Conservation (phyloP, 2,329 filamentous ascomycete genomes). For the Fusarium sp. region DNA sequence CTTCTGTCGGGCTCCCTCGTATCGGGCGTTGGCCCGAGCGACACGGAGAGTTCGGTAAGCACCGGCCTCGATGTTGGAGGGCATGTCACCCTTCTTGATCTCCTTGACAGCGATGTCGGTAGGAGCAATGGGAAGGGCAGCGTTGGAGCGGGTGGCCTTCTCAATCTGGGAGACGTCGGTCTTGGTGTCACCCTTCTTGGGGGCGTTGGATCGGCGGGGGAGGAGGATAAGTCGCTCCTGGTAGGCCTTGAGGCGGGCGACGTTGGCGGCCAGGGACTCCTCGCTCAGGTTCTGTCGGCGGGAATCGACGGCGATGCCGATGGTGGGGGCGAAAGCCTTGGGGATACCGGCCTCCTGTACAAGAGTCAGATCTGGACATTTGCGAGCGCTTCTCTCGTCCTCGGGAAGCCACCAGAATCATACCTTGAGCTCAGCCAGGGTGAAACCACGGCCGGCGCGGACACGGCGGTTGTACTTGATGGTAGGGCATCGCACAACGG, state of each 20-base stretch:
- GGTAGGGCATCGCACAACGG: constrained; percentile 96
- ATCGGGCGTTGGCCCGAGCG: constrained; percentile 83
- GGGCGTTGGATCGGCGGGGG: constrained; percentile 92
- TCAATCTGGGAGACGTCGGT: constrained; percentile 79
- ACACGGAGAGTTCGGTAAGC: constrained; percentile 89
- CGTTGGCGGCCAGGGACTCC: constrained; percentile 94
- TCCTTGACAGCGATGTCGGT: constrained; percentile 72
- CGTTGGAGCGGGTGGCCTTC: constrained; percentile 59
- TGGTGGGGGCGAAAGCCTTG: constrained; percentile 91
- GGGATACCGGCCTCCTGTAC: constrained; percentile 90
- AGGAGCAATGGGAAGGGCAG: constrained; percentile 78
- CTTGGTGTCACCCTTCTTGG: constrained; percentile 92
- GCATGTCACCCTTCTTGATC: constrained; percentile 85
- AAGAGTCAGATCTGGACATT: constrained; percentile 49
- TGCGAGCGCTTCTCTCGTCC: not conserved
- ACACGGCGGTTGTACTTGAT: constrained; percentile 99
- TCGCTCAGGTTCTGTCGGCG: constrained; percentile 97
- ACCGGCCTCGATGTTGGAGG: constrained; percentile 79
- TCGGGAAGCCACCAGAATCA: constrained; percentile 38
- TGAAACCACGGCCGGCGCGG: constrained; percentile 97
- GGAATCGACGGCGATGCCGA: constrained; percentile 96
- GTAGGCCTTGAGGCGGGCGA: constrained; percentile 98
- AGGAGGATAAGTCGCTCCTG: constrained; percentile 96
- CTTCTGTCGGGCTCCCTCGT: constrained; percentile 90
- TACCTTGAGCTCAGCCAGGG: constrained; percentile 98